Conservation (phyloP, 192 early-diverging fungal genomes). For the Geosiphon pyriformis region DNA sequence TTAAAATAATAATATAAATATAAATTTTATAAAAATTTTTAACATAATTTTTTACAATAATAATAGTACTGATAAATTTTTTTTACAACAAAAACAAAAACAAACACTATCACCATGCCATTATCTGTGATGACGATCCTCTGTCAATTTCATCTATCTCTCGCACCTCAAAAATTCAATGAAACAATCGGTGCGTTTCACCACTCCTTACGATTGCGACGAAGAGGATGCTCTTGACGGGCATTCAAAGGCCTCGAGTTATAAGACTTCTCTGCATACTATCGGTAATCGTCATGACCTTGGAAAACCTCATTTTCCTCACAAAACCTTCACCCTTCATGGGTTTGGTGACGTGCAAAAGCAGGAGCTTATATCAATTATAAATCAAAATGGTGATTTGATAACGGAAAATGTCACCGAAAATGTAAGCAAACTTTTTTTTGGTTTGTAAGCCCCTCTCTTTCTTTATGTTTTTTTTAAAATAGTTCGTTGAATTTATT, state of each 20-base stretch:
- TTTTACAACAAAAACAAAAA: too few relatives aligned
- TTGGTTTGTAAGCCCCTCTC: not conserved
- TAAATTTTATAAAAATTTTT: too few relatives aligned
- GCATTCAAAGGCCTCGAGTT: not conserved
- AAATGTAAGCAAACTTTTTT: not conserved
- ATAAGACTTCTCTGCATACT: not conserved
- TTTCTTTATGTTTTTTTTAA: not conserved
- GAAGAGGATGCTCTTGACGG: not conserved
- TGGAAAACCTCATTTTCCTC: not conserved
- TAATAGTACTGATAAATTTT: too few relatives aligned
- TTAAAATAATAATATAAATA: too few relatives aligned
- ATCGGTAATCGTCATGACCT: not conserved
- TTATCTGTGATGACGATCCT: too few relatives aligned
- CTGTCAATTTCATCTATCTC: too few relatives aligned
- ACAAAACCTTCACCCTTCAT: not conserved
- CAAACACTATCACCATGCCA: too few relatives aligned
- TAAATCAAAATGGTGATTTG: not conserved
- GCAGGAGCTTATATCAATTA: not conserved
- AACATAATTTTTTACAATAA: too few relatives aligned
- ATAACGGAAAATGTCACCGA: not conserved
- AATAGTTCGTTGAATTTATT: not conserved
- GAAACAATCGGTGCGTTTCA: slow-evolving; percentile 16
- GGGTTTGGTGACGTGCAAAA: not conserved
- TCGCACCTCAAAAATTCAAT: slow-evolving; percentile 1
- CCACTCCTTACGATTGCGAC: slow-evolving; percentile 5